phyloP scores from a whole-genome alignment of 2,329 filamentous ascomycete genomes.

The Drechslerella dactyloides region DNA sequence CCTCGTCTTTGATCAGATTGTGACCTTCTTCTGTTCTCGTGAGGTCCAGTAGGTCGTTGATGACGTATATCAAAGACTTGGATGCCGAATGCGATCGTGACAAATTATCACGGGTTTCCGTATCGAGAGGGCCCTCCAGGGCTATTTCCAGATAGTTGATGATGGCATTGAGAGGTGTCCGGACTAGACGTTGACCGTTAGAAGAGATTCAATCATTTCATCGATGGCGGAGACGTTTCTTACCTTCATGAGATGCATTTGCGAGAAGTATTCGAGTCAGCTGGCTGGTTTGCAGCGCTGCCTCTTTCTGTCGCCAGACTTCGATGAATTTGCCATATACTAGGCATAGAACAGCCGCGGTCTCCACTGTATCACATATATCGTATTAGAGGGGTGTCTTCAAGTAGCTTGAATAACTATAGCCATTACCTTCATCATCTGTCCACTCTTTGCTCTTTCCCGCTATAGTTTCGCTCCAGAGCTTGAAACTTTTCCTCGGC shows the following conservation, averaged over 20 bases:
- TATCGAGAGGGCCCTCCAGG: conserved; percentile 77
- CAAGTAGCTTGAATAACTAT: neutral
- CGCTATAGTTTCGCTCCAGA: conserved; percentile 79
- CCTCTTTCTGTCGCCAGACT: conserved; percentile 90
- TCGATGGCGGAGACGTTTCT: neutral
- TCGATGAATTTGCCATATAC: conserved; percentile 92
- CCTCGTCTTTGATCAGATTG: conserved; percentile 77
- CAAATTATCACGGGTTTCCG: conserved; percentile 83
- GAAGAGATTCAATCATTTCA: neutral
- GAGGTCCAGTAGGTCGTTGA: conserved; percentile 86
- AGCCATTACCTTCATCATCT: conserved; percentile 69
- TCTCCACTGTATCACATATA: conserved; percentile 66
- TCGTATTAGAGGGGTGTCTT: neutral
- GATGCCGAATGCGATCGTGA: conserved; percentile 86
- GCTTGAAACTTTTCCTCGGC: conserved; percentile 78
- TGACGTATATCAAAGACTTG: conserved; percentile 90
- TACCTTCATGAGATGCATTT: conserved; percentile 81
- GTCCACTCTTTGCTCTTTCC: conserved; percentile 87
- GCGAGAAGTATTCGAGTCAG: conserved; percentile 78
- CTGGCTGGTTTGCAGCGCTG: conserved; percentile 79
- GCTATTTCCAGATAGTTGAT: conserved; percentile 95
- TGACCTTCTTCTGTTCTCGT: conserved; percentile 87
- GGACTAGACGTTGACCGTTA: conserved; percentile 62
- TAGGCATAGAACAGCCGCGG: conserved; percentile 81
- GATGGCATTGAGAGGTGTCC: conserved; percentile 88